phyloP scores from a whole-genome alignment of 2,329 filamentous ascomycete species.

The Grosmannia huntii region DNA sequence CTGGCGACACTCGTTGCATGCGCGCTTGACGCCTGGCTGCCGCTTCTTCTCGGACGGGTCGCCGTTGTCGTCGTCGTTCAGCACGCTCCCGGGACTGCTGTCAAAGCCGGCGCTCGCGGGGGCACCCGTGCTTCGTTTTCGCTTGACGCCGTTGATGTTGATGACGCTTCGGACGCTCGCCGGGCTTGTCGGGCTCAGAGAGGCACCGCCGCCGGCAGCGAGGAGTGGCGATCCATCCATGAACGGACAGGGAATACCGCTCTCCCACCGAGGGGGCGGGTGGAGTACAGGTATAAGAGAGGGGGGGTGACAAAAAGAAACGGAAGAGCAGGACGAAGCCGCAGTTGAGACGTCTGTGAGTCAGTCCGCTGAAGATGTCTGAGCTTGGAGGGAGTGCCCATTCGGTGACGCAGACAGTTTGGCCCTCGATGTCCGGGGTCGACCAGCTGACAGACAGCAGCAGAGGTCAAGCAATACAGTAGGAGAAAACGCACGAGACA shows the following conservation, averaged over 20 bases:
- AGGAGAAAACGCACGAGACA: slow-evolving; percentile 2
- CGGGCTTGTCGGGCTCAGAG: slow-evolving; percentile 40
- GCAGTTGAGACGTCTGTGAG: no score
- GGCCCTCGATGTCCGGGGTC: not conserved
- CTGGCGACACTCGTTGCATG: slow-evolving; percentile 75
- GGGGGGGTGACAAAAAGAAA: not conserved
- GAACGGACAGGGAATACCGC: slow-evolving; percentile 6
- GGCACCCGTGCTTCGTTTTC: slow-evolving; percentile 41
- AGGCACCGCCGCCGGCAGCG: slow-evolving; percentile 19
- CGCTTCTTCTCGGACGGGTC: slow-evolving; percentile 46
- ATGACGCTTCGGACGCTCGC: slow-evolving; percentile 35
- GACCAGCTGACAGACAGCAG: not conserved
- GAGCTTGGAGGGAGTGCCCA: no score
- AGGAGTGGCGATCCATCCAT: slow-evolving; percentile 25
- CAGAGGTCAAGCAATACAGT: not conserved
- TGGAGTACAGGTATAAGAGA: not conserved
- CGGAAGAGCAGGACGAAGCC: not conserved
- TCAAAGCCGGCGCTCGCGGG: slow-evolving; percentile 28
- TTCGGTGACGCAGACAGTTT: no score
- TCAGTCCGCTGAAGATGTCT: no score
- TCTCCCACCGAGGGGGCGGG: not conserved
- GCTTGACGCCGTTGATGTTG: slow-evolving; percentile 37
- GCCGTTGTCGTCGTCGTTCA: slow-evolving; percentile 43
- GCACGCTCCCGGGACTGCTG: slow-evolving; percentile 48
- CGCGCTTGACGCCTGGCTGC: slow-evolving; percentile 60